A percentile compares a stretch with the other conserved stretches of the same genome.
Conservation (phyloP, 352 stramenopile genomes). For the Phytophthora brassicae region DNA sequence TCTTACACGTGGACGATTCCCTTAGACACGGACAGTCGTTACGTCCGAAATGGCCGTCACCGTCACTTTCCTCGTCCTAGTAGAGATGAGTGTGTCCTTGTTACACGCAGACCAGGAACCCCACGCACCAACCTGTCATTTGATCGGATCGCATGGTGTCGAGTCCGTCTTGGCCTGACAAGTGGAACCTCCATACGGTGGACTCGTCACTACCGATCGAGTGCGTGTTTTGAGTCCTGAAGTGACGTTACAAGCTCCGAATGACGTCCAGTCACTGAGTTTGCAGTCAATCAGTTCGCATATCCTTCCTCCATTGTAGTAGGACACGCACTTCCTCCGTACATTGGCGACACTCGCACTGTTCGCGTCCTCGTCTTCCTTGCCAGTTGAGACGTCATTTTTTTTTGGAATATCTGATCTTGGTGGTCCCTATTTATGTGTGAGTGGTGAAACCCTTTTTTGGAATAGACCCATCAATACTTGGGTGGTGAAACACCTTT, state of each 20-base stretch:
- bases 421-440: too few species aligned
- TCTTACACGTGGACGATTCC: constrained; percentile 42
- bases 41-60: constrained; percentile 34
- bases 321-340: constrained; percentile 43
- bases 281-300: constrained; percentile 51
- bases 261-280: constrained; percentile 42
- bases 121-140: constrained; percentile 48
- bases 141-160: constrained; percentile 46
- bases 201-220: constrained; percentile 26
- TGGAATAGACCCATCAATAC: too few species aligned
- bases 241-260: constrained; percentile 32
- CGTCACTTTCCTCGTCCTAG: constrained; percentile 34
- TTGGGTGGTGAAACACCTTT: too few species aligned
- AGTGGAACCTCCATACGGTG: constrained; percentile 39
- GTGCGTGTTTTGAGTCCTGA: constrained; percentile 42
- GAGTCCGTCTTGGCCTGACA: constrained; percentile 35
- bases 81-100: constrained; percentile 25
- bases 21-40: constrained; percentile 40
- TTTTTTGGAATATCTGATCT: too few species aligned
- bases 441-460: too few species aligned
- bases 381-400: constrained; percentile 23
- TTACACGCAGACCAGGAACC: constrained; percentile 37
- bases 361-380: constrained; percentile 40
- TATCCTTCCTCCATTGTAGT: constrained; percentile 28
- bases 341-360: constrained; percentile 28